phyloP scores from a whole-genome alignment of 1,284 basidiomycete genomes.

The Sanghuangporus weigelae region DNA sequence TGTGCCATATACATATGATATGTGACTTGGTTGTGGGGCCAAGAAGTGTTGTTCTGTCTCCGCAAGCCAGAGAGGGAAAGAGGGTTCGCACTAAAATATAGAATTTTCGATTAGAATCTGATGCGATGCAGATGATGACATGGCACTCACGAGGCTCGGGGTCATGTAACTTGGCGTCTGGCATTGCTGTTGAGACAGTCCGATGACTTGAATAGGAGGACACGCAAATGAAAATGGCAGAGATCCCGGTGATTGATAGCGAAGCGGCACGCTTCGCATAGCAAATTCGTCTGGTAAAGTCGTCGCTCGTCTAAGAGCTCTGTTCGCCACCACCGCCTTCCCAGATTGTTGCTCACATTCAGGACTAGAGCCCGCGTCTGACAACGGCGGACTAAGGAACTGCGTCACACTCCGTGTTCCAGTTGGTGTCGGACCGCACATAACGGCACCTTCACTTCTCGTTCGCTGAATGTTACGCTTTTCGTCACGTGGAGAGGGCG shows the following conservation, averaged over 20 bases:
- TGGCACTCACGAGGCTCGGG: not conserved
- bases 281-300: constrained; percentile 12
- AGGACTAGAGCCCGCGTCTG: constrained; percentile 15
- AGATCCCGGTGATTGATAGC: not conserved
- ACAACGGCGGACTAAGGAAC: constrained; percentile 15
- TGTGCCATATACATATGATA: too few relatives aligned
- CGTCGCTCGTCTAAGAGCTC: constrained; percentile 9
- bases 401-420: not conserved
- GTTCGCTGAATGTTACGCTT: constrained; percentile 34
- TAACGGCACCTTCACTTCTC: constrained; percentile 34
- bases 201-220: not conserved
- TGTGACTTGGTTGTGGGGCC: too few relatives aligned
- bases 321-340: not conserved
- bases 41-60: too few relatives aligned
- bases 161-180: not conserved
- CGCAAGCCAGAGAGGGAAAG: not conserved
- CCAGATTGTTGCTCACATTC: constrained; percentile 3
- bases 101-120: not conserved
- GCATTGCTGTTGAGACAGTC: not conserved
- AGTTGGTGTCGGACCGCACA: not conserved
- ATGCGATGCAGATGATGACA: constrained; percentile 1
- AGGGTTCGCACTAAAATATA: not conserved
- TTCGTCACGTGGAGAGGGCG: constrained; percentile 28
- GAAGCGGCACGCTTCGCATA: not conserved
- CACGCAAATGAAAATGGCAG: constrained; percentile 8